Percentiles rank a stretch among this genome's conserved stretches.
phyloP scores from a whole-genome alignment of 2,329 filamentous ascomycete genomes.

The Aspergillus sp. region DNA sequence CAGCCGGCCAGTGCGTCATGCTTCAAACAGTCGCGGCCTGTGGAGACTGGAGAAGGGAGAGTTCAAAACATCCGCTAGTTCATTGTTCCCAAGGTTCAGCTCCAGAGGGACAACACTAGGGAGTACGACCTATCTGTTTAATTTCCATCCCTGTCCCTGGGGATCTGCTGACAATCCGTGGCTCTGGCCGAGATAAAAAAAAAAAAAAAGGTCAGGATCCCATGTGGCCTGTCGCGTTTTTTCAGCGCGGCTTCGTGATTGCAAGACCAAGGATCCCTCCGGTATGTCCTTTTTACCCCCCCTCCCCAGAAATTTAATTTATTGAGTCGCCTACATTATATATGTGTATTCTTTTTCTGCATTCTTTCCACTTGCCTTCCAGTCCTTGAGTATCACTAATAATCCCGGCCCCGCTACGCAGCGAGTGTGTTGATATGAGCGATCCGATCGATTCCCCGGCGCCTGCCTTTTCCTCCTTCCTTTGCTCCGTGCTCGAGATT shows the following conservation, averaged over 20 bases:
- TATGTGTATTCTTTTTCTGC: not conserved
- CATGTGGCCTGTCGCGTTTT: conserved; percentile 23
- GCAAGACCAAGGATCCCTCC: conserved; percentile 28
- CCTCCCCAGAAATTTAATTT: not conserved
- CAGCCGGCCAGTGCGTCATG: conserved; percentile 36
- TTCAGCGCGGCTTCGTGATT: conserved; percentile 20
- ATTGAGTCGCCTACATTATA: not conserved
- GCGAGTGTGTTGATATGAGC: conserved; percentile 35
- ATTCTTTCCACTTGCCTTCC: conserved; percentile 3
- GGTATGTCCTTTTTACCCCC: conserved; percentile 23
- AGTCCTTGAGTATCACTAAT: conserved; percentile 14
- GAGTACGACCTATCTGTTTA: not conserved
- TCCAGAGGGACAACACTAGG: conserved; percentile 15
- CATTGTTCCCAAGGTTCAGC: conserved; percentile 13
- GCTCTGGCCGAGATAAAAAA: conserved; percentile 1
- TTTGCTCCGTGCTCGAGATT: conserved; percentile 25
- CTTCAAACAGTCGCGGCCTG: conserved; percentile 26
- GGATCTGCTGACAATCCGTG: not conserved
- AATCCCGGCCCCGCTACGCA: not conserved
- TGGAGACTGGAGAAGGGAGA: conserved; percentile 33
- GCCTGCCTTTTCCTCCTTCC: conserved; percentile 31
- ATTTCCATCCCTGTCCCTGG: not conserved
- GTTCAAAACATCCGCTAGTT: conserved; percentile 34
- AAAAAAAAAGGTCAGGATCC: conserved; percentile 10
- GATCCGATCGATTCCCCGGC: conserved; percentile 30